Evolutionary conservation across 1,284 basidiomycete species (phyloP).

Genomic region (Tilletia horrida): DNA sequence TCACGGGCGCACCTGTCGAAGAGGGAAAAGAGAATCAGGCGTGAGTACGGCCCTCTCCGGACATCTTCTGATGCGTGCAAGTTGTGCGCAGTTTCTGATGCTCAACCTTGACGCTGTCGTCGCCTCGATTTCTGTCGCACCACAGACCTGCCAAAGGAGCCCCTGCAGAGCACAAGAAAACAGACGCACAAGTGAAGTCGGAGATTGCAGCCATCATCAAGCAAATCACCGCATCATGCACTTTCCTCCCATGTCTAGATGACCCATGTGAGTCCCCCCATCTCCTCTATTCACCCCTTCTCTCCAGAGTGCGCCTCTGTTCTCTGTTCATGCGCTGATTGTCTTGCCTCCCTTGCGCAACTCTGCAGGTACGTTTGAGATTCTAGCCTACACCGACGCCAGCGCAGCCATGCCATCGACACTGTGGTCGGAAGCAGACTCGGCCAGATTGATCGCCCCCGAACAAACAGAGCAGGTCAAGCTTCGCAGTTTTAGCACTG

Average conservation of each 20-base stretch:
- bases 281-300: not conserved
- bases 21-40: slow-evolving; percentile 22
- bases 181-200: slow-evolving; percentile 87
- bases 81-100: too few species aligned
- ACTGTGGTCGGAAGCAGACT: slow-evolving; percentile 47
- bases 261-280: slow-evolving; percentile 72
- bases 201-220: slow-evolving; percentile 98
- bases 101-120: not conserved
- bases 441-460: slow-evolving; percentile 88
- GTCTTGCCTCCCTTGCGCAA: slow-evolving; percentile 6
- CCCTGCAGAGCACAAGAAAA: slow-evolving; percentile 56
- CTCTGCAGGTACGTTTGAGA: slow-evolving; percentile 68
- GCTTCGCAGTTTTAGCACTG: slow-evolving; percentile 56
- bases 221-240: slow-evolving; percentile 94
- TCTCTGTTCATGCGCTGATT: not conserved
- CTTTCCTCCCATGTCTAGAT: slow-evolving; percentile 89
- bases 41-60: slow-evolving; percentile 14
- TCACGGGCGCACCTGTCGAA: slow-evolving; percentile 55
- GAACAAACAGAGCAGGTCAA: slow-evolving; percentile 92
- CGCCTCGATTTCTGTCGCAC: not conserved
- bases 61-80: not conserved
- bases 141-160: slow-evolving; percentile 12
- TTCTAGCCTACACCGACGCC: slow-evolving; percentile 74
- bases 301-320: not conserved
- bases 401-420: slow-evolving; percentile 68